A percentile compares a stretch with the other conserved stretches of the same genome.
These are phyloP conservation scores for Parafenestella ontariensis DNA, from an alignment of 2,329 filamentous ascomycete species.

Conservation along the genomic window DNA sequence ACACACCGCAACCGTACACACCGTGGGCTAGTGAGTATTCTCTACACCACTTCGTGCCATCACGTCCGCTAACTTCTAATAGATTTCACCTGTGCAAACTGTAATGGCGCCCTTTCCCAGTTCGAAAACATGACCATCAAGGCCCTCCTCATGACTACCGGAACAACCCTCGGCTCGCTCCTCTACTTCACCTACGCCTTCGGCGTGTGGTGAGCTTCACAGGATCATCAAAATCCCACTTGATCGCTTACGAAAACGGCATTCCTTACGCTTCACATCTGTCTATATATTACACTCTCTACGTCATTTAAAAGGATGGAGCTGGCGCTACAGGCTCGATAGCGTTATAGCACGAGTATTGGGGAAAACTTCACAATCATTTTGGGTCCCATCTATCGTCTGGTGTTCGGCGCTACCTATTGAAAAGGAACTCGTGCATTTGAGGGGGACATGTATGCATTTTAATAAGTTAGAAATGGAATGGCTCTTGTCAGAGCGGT, in stretches of 20 bases:
- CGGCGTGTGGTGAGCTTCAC: conserved; percentile 46
- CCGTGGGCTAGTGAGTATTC: conserved; percentile 56
- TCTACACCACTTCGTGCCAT: not conserved
- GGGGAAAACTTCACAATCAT: conserved; percentile 16
- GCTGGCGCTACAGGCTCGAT: conserved; percentile 19
- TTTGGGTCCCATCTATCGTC: conserved; percentile 6
- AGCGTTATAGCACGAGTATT: conserved; percentile 12
- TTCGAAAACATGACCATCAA: conserved; percentile 63
- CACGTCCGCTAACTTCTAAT: conserved; percentile 11
- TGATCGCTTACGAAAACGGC: conserved; percentile 26
- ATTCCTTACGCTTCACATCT: conserved; percentile 28
- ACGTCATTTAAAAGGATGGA: conserved; percentile 20
- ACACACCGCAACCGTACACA: conserved; percentile 60
- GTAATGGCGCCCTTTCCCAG: conserved; percentile 59
- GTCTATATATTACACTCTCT: conserved; percentile 31
- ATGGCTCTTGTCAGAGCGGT: not conserved
- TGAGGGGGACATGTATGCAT: conserved; percentile 9
- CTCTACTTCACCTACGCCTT: conserved; percentile 58
- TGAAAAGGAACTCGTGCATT: not conserved
- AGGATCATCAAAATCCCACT: not conserved
- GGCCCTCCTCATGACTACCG: conserved; percentile 62
- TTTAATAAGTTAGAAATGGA: conserved; percentile 17
- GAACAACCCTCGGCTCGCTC: conserved; percentile 65
- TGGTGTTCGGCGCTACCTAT: conserved; percentile 19
- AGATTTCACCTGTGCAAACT: conserved; percentile 66